Percentiles rank a stretch among this genome's conserved stretches.
Conservation (phyloP, 2,329 filamentous ascomycete genomes). For the Mycosphaerella sp. region DNA sequence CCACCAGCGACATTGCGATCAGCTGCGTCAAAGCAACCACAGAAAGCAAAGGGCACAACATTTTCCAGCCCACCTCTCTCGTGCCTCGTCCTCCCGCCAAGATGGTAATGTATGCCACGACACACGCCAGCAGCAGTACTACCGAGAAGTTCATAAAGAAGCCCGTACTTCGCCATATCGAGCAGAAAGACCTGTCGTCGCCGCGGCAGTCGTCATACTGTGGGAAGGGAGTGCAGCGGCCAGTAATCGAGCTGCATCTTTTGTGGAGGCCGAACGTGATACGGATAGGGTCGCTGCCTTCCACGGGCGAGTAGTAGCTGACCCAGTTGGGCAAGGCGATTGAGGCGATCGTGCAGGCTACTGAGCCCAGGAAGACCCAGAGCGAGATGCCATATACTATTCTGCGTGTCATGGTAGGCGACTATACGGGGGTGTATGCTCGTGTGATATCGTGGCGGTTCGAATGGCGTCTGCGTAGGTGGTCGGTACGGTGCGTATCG, state of each 20-base stretch:
- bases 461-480: neutral
- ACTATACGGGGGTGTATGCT: neutral
- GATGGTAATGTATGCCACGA: constrained; percentile 75
- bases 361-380: constrained; percentile 50
- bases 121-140: constrained; percentile 70
- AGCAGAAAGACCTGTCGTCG: constrained; percentile 72
- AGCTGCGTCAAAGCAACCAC: constrained; percentile 65
- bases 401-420: constrained; percentile 42
- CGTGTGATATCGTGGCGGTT: neutral
- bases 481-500: neutral
- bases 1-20: constrained; percentile 74
- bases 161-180: constrained; percentile 81
- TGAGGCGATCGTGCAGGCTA: constrained; percentile 63
- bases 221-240: constrained; percentile 62
- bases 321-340: constrained; percentile 68
- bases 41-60: constrained; percentile 61
- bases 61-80: constrained; percentile 75
- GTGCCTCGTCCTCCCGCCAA: constrained; percentile 72
- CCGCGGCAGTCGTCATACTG: constrained; percentile 59
- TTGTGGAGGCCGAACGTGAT: constrained; percentile 73
- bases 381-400: constrained; percentile 46
- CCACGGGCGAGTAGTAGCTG: constrained; percentile 40
- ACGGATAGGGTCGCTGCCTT: constrained; percentile 44
- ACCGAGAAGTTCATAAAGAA: constrained; percentile 82
- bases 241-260: constrained; percentile 66